Base-by-base conservation (phyloP, 2,329 filamentous ascomycete genomes). In the Rosellinia necatrix region DNA sequence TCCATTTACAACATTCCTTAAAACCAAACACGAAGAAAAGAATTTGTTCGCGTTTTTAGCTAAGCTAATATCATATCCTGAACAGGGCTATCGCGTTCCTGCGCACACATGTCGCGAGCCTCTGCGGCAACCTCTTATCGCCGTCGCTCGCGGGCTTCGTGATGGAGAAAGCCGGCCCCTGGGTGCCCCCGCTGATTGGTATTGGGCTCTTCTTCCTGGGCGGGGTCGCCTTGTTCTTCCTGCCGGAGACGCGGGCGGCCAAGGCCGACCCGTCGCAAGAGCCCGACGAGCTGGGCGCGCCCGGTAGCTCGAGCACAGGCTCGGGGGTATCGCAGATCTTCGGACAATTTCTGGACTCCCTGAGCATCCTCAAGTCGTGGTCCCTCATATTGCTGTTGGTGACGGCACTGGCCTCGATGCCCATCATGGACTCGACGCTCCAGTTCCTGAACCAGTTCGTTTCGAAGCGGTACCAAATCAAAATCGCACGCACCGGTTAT, bases 61-160 rank as follows among this genome's bases (percentile, higher is more conserved):
- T 50, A 29, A 50, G 3, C 3, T 29, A 34, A n/a, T 8, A 29
- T 25, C n/a, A 17, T 13, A 40, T 30, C 22, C 12, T n/a, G n/a
- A 3, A 34, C 47, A 76, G 75, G 56, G 67, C 73, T 5, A 68
- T 74, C 25, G 63, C 66, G 19, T 76, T 76, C 63, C 79, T 81
- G 64, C 79, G 81, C 71, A 78, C 78, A 55, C 79, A 81, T 6
- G 79, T 83, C 3, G 75, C 78, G 5, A 81, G 71, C 69, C 79
- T 83, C 53, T 72, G 75, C 24, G 81, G 81, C 17, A 65, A 58
- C 21, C 56, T 70, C 1, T 15, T 66, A 2, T 65, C 68, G 0
- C 68, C 70, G 2, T 60, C 63, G 2, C 42, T 71, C 9, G 61
- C 67, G 0, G 65, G 67, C 7, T n/a, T 65, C 7, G 56, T 71